A percentile compares a stretch with the other conserved stretches of the same genome.
These are phyloP conservation scores for Chimonanthus salicifolius DNA, from an alignment of 164 flowering plant genomes.

Conservation along the genomic window DNA sequence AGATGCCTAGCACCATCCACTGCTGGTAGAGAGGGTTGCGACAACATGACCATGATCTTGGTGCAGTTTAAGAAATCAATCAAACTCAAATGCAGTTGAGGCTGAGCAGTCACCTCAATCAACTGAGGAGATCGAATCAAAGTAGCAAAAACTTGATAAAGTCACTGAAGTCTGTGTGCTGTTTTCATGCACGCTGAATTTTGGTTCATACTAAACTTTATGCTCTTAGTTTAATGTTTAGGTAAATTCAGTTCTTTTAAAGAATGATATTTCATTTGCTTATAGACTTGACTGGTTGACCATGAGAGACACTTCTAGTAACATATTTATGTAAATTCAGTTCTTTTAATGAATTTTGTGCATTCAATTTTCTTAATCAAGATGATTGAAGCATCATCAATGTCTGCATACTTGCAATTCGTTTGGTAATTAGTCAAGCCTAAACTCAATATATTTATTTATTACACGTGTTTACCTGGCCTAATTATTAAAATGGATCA, in stretches of 20 bases:
- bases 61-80: slow-evolving; percentile 83
- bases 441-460: too few relatives aligned
- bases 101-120: slow-evolving; percentile 35
- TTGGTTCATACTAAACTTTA: background rate
- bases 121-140: slow-evolving; percentile 18
- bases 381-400: too few relatives aligned
- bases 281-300: background rate
- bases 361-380: background rate
- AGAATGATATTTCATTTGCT: background rate
- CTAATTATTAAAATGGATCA: too few relatives aligned
- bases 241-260: slow-evolving; percentile 13
- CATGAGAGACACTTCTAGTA: slow-evolving; percentile 6
- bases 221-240: background rate
- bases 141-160: background rate
- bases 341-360: background rate
- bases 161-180: background rate
- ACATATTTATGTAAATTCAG: slow-evolving; percentile 5
- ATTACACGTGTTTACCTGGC: too few relatives aligned
- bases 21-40: slow-evolving; percentile 91
- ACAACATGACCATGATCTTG: slow-evolving; percentile 98
- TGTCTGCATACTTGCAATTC: too few relatives aligned
- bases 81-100: slow-evolving; percentile 12
- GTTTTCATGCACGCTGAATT: background rate
- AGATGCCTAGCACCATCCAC: slow-evolving; percentile 93
- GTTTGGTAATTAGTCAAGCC: too few relatives aligned